Evolutionary conservation across 768 basidiomycete genomes (phyloP).

Genomic region (Kwoniella dejecticola): DNA sequence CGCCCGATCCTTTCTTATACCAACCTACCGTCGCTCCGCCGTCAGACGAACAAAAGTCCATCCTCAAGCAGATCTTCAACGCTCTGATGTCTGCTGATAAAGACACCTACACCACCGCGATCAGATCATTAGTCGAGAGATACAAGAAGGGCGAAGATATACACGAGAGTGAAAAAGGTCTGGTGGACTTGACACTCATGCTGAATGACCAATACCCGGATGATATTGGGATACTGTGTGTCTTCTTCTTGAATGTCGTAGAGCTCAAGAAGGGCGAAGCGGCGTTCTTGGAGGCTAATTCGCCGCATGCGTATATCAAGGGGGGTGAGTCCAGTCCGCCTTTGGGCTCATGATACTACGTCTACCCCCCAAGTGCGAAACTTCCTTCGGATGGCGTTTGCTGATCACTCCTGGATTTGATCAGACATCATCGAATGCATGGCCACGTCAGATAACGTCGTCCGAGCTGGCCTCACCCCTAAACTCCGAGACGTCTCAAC

Average conservation of each 20-base stretch:
- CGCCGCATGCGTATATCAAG: slow-evolving; percentile 93
- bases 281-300: slow-evolving; percentile 91
- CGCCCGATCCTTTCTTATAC: slow-evolving; percentile 55
- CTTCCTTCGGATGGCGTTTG: too few species aligned
- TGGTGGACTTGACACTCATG: slow-evolving; percentile 61
- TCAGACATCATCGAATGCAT: slow-evolving; percentile 91
- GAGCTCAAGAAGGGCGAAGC: slow-evolving; percentile 78
- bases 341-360: background rate
- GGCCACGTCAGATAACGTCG: slow-evolving; percentile 77
- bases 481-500: slow-evolving; percentile 93
- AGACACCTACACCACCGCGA: slow-evolving; percentile 60
- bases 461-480: slow-evolving; percentile 95
- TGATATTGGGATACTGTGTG: slow-evolving; percentile 91
- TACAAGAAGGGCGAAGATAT: slow-evolving; percentile 59
- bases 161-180: slow-evolving; percentile 57
- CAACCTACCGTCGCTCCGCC: slow-evolving; percentile 45
- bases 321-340: slow-evolving; percentile 66
- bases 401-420: too few species aligned
- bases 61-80: slow-evolving; percentile 73
- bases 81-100: slow-evolving; percentile 76
- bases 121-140: slow-evolving; percentile 65
- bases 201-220: slow-evolving; percentile 74
- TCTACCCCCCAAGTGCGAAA: too few species aligned
- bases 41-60: slow-evolving; percentile 62
- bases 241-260: slow-evolving; percentile 85